Evolutionary conservation across 2,329 filamentous ascomycete species (phyloP).

Genomic region (Colletotrichum tamarilloi): DNA sequence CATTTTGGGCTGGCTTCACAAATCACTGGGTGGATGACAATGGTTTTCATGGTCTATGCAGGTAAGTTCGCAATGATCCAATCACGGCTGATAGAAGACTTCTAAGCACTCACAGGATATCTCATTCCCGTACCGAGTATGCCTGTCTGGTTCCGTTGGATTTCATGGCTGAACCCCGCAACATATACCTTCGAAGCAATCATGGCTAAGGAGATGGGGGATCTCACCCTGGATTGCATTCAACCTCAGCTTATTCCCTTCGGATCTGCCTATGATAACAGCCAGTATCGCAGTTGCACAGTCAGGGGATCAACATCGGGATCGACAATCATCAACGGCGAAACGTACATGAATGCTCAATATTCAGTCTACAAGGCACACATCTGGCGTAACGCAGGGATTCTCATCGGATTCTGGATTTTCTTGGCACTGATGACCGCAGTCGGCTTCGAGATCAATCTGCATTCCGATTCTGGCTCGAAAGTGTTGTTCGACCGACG

Average conservation of each 20-base stretch:
- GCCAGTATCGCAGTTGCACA: background rate
- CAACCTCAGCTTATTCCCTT: conserved; percentile 17
- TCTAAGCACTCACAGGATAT: conserved; percentile 57
- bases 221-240: conserved; percentile 54
- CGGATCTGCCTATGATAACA: background rate
- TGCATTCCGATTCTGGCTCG: background rate
- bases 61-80: conserved; percentile 42
- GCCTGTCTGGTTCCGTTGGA: conserved; percentile 81
- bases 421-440: conserved; percentile 19
- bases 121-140: conserved; percentile 64
- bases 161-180: conserved; percentile 79
- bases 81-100: background rate
- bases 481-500: background rate
- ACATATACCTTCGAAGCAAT: conserved; percentile 79
- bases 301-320: background rate
- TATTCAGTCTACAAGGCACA: conserved; percentile 1
- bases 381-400: conserved; percentile 39
- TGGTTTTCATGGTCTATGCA: conserved; percentile 71
- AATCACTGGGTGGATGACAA: conserved; percentile 62
- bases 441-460: background rate
- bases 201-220: conserved; percentile 75
- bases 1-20: conserved; percentile 70
- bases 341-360: conserved; percentile 28
- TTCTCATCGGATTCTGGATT: conserved; percentile 33
- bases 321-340: conserved; percentile 40